Evolutionary conservation across 2,329 filamentous ascomycete genomes (phyloP).

Genomic region (Cytospora schulzeri): DNA sequence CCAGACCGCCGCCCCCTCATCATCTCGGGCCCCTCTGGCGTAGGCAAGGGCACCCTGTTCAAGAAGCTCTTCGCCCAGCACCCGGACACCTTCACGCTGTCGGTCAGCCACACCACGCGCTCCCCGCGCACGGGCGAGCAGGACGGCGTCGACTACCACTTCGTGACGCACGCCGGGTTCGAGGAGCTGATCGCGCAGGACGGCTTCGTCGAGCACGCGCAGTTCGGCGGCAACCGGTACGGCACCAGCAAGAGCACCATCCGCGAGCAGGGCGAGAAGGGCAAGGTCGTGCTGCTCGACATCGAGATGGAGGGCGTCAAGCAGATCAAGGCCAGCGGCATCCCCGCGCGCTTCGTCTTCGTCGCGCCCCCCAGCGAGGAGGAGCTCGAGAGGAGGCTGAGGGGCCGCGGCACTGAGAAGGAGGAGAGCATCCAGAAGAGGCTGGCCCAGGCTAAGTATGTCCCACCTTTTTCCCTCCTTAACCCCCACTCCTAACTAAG

Average conservation of each 20-base stretch:
- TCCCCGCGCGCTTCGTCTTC: conserved; percentile 81
- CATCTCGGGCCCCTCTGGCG: conserved; percentile 77
- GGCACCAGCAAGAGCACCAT: conserved; percentile 83
- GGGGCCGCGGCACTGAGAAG: conserved; percentile 76
- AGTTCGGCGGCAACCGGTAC: conserved; percentile 85
- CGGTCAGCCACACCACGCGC: conserved; percentile 79
- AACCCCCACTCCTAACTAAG: background rate
- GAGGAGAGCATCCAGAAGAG: conserved; percentile 72
- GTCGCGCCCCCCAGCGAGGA: conserved; percentile 77
- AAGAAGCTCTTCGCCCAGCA: conserved; percentile 63
- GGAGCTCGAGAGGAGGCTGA: conserved; percentile 72
- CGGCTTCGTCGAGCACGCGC: conserved; percentile 82
- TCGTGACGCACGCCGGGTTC: conserved; percentile 68
- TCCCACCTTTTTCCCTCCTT: background rate
- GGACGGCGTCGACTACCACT: conserved; percentile 81
- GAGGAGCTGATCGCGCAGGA: conserved; percentile 65
- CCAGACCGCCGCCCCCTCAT: conserved; percentile 66
- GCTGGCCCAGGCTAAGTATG: conserved; percentile 64
- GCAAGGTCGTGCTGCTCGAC: conserved; percentile 79
- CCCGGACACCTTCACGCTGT: conserved; percentile 55
- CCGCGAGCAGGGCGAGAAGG: conserved; percentile 70
- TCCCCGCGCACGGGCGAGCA: conserved; percentile 72
- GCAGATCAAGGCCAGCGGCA: conserved; percentile 78
- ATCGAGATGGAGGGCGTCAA: conserved; percentile 99
- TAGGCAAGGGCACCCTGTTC: conserved; percentile 81